A percentile compares a stretch with the other conserved stretches of the same genome.
phyloP scores from a whole-genome alignment of 164 flowering plant species.

The Vitis amurensis region DNA sequence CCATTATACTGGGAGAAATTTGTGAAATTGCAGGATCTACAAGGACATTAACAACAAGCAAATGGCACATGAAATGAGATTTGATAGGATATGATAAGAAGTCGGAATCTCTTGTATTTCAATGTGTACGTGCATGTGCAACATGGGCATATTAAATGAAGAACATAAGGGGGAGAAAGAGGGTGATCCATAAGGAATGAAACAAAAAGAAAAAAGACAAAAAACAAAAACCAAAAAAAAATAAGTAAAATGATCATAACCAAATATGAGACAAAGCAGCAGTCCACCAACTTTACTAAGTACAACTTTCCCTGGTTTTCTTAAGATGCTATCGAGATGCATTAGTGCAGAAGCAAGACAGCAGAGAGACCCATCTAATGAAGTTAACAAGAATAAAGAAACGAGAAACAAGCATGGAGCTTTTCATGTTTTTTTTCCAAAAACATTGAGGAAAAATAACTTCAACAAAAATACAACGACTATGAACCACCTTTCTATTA shows the following conservation, averaged over 20 bases:
- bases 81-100: not conserved
- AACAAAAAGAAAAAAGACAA: not conserved
- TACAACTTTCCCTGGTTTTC: too few species aligned
- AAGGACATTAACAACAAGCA: conserved; percentile 7
- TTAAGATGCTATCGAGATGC: too few species aligned
- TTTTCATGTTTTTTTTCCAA: too few species aligned
- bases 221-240: not conserved
- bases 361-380: too few species aligned
- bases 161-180: not conserved
- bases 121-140: not conserved
- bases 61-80: not conserved
- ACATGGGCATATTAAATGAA: not conserved
- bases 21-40: conserved; percentile 67
- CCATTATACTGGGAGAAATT: conserved; percentile 18
- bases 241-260: not conserved
- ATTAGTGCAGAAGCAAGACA: too few species aligned
- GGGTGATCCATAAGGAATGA: not conserved
- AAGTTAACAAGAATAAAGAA: too few species aligned
- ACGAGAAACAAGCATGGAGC: too few species aligned
- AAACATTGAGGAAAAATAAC: too few species aligned
- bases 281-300: too few species aligned
- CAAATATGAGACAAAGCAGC: too few species aligned
- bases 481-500: too few species aligned
- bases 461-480: too few species aligned
- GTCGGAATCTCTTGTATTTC: not conserved